Base-by-base conservation (phyloP, 306 rosid species). In the Citrullus mucosospermus region DNA sequence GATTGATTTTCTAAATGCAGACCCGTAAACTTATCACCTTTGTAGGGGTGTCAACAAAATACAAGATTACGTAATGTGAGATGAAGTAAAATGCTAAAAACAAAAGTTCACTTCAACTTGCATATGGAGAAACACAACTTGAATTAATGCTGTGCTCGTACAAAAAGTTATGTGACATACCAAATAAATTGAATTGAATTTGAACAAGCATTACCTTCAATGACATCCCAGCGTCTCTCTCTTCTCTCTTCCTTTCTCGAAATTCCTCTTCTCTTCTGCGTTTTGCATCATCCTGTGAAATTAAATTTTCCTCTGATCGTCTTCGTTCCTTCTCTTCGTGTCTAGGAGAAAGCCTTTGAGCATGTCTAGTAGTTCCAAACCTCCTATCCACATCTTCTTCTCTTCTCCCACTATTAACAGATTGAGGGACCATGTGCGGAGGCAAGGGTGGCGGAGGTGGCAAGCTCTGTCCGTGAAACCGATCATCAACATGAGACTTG, bases 361-460 rank as follows among this genome's bases (percentile, higher is more conserved):
- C 81, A 77, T 92, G 99, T 82, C 99, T 87, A 8, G 97, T 80
- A 71, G 85, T 84, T 84, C 92, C 99, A 87, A 90, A 88, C 86
- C 96, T 91, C 80, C 99, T 91, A 80, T 95, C 99, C 60, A 83
- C 83, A 60, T 95, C 99, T 83, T 95, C 99, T 80, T 95, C 99
- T 80, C 98, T 91, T 89, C 97, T 89, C 60, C 93, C 89, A 78
- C 96, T 81, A 81, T 84, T 87, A 65, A 95, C 84, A 84, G 98
- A 95, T 78, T 95, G 99, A 80, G 98, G 99, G 83, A 91, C 91
- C 88, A 92, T 10, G 80, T 95, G 91, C 53, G 97, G 98, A 59
- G 99, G 99, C 81, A 95, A 83, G 78, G 99, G 99, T 30, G 99
- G 99, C 25, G 99, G 99, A 1, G 99, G 99, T 65, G 99, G 99